Evolutionary conservation across 75 land plant species (phyloP).

Genomic region (Picea glauca): DNA sequence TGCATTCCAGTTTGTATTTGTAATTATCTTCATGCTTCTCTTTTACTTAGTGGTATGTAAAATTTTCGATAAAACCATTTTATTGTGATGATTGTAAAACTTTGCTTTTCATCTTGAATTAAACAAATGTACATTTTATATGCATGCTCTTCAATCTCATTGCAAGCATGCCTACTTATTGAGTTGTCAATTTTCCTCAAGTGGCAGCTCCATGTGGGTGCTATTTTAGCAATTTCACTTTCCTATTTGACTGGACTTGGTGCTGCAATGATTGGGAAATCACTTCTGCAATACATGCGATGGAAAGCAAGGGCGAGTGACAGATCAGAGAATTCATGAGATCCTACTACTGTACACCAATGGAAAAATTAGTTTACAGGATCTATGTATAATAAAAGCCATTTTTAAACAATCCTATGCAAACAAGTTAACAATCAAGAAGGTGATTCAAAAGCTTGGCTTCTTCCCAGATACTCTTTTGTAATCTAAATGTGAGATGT

Average conservation of each 20-base stretch:
- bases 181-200: neutral
- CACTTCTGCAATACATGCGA: constrained; percentile 57
- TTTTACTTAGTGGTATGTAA: constrained; percentile 72
- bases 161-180: neutral
- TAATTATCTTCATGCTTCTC: constrained; percentile 76
- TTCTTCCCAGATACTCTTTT: neutral
- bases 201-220: constrained; percentile 63
- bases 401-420: neutral
- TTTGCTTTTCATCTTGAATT: neutral
- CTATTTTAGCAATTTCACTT: constrained; percentile 65
- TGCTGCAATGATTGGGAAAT: constrained; percentile 64
- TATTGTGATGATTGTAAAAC: neutral
- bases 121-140: neutral
- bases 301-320: constrained; percentile 34
- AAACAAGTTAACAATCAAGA: neutral
- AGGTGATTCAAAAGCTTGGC: neutral
- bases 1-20: constrained; percentile 69
- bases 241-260: constrained; percentile 87
- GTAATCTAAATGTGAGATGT: neutral
- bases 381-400: neutral
- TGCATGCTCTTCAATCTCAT: neutral
- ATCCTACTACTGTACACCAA: neutral
- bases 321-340: neutral
- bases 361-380: too few species aligned
- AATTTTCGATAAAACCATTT: neutral